Evolutionary conservation across 2,329 filamentous ascomycete genomes (phyloP).

Genomic region (Aspergillus sp.): DNA sequence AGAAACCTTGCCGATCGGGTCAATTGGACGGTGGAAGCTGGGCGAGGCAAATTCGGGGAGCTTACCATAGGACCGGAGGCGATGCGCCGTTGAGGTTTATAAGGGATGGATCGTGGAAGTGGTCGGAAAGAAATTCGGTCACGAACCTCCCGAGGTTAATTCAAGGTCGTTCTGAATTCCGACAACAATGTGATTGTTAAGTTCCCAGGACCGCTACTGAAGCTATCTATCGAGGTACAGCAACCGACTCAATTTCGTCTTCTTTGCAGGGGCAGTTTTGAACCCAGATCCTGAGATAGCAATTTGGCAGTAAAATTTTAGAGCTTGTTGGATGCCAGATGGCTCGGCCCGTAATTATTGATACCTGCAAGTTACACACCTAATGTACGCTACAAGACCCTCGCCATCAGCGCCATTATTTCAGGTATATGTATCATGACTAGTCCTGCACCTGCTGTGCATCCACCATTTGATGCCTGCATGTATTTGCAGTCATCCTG

Average conservation of each 20-base stretch:
- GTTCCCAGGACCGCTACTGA: conserved; percentile 4
- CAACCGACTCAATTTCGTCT: neutral
- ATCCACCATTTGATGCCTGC: neutral
- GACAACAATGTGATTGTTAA: neutral
- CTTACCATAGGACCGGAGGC: conserved; percentile 8
- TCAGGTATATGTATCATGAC: neutral
- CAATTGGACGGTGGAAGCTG: conserved; percentile 3
- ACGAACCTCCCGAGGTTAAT: conserved; percentile 7
- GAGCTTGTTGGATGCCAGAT: neutral
- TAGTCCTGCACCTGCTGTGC: neutral
- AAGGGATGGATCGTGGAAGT: conserved; percentile 1
- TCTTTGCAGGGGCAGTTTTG: neutral
- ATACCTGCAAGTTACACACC: neutral
- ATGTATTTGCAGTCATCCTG: neutral
- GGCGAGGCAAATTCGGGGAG: neutral
- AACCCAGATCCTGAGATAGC: neutral
- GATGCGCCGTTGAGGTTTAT: conserved; percentile 9
- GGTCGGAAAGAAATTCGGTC: conserved; percentile 9
- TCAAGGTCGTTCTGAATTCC: neutral
- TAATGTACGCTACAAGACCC: neutral
- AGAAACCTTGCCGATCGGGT: conserved; percentile 8
- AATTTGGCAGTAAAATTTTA: neutral
- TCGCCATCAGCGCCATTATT: conserved; percentile 2
- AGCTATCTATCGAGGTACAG: conserved; percentile 2
- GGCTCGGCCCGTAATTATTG: neutral